phyloP scores from a whole-genome alignment of 495 filamentous ascomycete species.

The Aspergillus homomorphus region DNA sequence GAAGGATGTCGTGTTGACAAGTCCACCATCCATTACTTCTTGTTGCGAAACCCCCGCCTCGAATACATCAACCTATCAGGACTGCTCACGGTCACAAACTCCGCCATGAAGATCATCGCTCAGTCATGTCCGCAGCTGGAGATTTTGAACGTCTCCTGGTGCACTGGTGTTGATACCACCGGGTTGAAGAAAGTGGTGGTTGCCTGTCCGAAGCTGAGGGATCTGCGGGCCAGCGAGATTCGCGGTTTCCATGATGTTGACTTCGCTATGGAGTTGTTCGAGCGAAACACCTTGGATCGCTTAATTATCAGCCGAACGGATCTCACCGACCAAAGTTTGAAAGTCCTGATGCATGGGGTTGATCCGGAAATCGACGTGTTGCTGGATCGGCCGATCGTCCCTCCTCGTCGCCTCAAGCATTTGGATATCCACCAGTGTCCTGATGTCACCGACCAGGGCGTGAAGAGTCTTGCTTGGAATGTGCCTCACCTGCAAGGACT shows the following conservation, averaged over 20 bases:
- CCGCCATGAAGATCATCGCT: conserved; percentile 82
- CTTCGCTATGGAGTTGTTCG: conserved; percentile 68
- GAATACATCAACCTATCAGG: conserved; percentile 83
- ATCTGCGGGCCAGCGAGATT: conserved; percentile 81
- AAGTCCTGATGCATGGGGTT: conserved; percentile 67
- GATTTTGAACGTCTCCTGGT: conserved; percentile 88
- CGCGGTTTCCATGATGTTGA: conserved; percentile 69
- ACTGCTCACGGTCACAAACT: conserved; percentile 74
- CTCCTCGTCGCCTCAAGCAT: conserved; percentile 75
- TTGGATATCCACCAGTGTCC: conserved; percentile 80
- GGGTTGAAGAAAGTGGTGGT: conserved; percentile 73
- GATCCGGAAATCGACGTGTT: conserved; percentile 75
- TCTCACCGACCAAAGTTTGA: conserved; percentile 68
- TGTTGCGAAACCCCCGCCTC: conserved; percentile 72
- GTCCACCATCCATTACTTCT: conserved; percentile 71
- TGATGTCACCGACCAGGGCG: conserved; percentile 64
- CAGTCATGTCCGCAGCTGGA: conserved; percentile 78
- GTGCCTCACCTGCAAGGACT: conserved; percentile 80
- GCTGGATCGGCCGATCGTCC: conserved; percentile 69
- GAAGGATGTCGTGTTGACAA: conserved; percentile 87
- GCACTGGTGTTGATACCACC: conserved; percentile 74
- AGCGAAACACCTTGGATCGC: conserved; percentile 75
- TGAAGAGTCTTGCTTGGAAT: conserved; percentile 65
- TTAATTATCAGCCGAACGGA: conserved; percentile 77
- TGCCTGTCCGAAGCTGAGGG: conserved; percentile 67